Base-by-base conservation (phyloP, 148 eudicot species). In the Oxyria digyna region DNA sequence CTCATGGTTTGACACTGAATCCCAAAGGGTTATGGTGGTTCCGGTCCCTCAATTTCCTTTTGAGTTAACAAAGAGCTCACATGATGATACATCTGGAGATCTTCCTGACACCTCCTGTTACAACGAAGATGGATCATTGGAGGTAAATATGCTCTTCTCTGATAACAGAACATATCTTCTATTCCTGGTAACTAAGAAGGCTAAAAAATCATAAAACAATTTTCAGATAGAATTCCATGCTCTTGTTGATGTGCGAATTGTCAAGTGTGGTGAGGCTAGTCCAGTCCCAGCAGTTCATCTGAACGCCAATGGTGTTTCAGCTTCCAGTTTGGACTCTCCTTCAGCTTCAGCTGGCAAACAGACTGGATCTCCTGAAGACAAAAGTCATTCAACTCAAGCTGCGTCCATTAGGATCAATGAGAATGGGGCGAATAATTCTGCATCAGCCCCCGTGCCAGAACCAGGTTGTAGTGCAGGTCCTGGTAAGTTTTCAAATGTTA, bases 41-140 rank as follows among this genome's bases (percentile, higher is more conserved):
- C 94, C 89, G 10, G 85, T 85, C 32, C 81, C 96, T 15, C 88
- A 84, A 68, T 85, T 81, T 74, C 96, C 96, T 8, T 72, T 92
- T 69, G 63, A 78, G 69, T 70, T 78, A 64, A 59, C n/a, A 31
- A 81, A 69, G 72, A 79, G 82, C 66, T 43, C 52, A 27, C 91
- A 74, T 73, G 88, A 84, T 12, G 86, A 59, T 73, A 82, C 72
- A 69, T 65, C 75, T 77, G 75, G 70, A 15, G 68, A 70, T 42
- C 88, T 83, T 46, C 82, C 83, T 64, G 77, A 76, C 66, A 79
- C 93, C 67, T 67, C 79, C 37, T 26, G 31, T 23, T 95, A 91
- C 64, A 81, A 77, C 24, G 93, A 91, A 77, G 97, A 95, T 81
- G 97, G 97, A 76, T 87, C 96, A 29, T 75, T 95, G 72, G 93